A percentile compares a stretch with the other conserved stretches of the same genome.
Conservation (phyloP, 805 yeast species). For the Monosporozyma solicola region DNA sequence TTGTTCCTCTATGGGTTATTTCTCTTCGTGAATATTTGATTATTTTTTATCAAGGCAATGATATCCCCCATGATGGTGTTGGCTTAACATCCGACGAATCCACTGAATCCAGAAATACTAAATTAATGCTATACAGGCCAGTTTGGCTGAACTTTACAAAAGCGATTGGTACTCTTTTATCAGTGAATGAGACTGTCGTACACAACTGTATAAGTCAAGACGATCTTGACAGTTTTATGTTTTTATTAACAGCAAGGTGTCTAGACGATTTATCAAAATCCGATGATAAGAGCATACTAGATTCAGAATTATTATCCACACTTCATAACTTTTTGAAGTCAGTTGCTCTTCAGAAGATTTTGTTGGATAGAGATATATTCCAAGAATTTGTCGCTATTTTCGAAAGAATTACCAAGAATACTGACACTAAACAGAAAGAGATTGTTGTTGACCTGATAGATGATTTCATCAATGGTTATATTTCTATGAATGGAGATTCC, state of each 20-base stretch:
- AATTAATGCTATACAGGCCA: conserved; percentile 32
- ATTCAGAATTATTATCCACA: conserved; percentile 37
- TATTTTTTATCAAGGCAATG: conserved; percentile 42
- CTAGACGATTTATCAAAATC: conserved; percentile 56
- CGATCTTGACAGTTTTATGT: conserved; percentile 58
- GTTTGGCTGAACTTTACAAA: conserved; percentile 73
- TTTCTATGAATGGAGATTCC: conserved; percentile 17
- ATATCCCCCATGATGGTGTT: conserved; percentile 10
- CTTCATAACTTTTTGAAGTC: conserved; percentile 49
- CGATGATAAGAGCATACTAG: conserved; percentile 19
- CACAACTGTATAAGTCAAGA: conserved; percentile 39
- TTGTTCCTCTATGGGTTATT: conserved; percentile 74
- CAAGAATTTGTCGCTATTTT: conserved; percentile 68
- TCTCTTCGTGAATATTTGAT: conserved; percentile 67
- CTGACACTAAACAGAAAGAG: conserved; percentile 39
- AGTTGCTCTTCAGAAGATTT: conserved; percentile 44
- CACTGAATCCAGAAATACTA: conserved; percentile 5
- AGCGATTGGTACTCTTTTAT: conserved; percentile 60
- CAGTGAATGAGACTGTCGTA: conserved; percentile 39
- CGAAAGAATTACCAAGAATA: conserved; percentile 60
- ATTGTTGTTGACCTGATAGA: conserved; percentile 48
- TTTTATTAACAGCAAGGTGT: conserved; percentile 76
- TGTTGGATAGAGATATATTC: conserved; percentile 61
- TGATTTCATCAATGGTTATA: conserved; percentile 41
- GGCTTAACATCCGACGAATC: neutral